phyloP scores from a whole-genome alignment of 1,284 basidiomycete genomes.

The Prillingera fragicola region DNA sequence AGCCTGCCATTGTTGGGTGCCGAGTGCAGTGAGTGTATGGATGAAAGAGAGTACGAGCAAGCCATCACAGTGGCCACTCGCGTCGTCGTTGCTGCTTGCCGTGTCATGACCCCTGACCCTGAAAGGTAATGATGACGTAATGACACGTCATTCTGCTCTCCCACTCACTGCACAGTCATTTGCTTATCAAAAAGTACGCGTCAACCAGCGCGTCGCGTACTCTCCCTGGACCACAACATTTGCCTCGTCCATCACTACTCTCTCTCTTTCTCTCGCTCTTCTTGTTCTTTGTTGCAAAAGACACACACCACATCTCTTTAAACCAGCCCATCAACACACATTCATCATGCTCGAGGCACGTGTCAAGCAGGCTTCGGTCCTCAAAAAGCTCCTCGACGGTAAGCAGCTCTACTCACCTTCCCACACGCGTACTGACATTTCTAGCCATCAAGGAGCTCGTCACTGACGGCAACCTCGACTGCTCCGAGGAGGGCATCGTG shows the following conservation, averaged over 20 bases:
- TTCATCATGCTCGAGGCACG: conserved; percentile 80
- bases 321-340: too few relatives aligned
- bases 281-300: not conserved
- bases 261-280: conserved; percentile 1
- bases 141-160: not conserved
- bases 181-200: too few relatives aligned
- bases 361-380: conserved; percentile 69
- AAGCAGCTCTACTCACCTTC: not conserved
- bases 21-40: not conserved
- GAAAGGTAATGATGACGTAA: too few relatives aligned
- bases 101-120: too few relatives aligned
- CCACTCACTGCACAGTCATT: too few relatives aligned
- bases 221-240: too few relatives aligned
- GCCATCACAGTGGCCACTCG: too few relatives aligned
- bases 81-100: too few relatives aligned
- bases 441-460: conserved; percentile 96
- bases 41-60: not conserved
- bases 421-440: conserved; percentile 2
- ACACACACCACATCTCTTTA: not conserved
- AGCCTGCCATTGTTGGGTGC: conserved; percentile 16
- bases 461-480: conserved; percentile 96
- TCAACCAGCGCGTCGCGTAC: too few relatives aligned
- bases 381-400: conserved; percentile 87
- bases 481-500: conserved; percentile 90
- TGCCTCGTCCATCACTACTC: not conserved